phyloP scores from a whole-genome alignment of 129 eudicot genomes.

The Flaveria robusta region DNA sequence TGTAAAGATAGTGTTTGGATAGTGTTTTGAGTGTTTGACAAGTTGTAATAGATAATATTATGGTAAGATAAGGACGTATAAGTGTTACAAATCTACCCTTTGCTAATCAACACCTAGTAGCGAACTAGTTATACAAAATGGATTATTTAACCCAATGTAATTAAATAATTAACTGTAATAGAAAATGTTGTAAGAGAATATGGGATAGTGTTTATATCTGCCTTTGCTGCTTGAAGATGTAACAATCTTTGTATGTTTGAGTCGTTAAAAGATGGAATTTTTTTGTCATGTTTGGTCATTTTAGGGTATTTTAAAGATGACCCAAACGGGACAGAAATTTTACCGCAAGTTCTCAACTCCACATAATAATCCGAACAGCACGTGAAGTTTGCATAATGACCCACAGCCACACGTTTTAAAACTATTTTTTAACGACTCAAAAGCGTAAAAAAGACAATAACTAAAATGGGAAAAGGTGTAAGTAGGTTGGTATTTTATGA shows the following conservation, averaged over 20 bases:
- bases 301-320: background rate
- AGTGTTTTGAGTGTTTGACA: background rate
- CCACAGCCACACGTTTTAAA: no score
- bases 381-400: no score
- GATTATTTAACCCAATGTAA: background rate
- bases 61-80: background rate
- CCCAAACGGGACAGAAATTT: background rate
- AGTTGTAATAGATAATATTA: background rate
- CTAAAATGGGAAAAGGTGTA: no score
- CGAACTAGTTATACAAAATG: background rate
- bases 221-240: no score
- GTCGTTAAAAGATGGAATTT: background rate
- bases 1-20: slow-evolving; percentile 14
- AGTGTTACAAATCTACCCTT: background rate
- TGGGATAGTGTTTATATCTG: background rate
- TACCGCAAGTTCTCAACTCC: no score
- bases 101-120: background rate
- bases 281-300: background rate
- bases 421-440: no score
- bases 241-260: background rate
- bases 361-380: no score
- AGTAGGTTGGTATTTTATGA: no score
- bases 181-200: background rate
- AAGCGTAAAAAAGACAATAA: no score
- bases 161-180: background rate